Evolutionary conservation across 2,329 filamentous ascomycete species (phyloP).

Genomic region (Hypoxylon sp.): DNA sequence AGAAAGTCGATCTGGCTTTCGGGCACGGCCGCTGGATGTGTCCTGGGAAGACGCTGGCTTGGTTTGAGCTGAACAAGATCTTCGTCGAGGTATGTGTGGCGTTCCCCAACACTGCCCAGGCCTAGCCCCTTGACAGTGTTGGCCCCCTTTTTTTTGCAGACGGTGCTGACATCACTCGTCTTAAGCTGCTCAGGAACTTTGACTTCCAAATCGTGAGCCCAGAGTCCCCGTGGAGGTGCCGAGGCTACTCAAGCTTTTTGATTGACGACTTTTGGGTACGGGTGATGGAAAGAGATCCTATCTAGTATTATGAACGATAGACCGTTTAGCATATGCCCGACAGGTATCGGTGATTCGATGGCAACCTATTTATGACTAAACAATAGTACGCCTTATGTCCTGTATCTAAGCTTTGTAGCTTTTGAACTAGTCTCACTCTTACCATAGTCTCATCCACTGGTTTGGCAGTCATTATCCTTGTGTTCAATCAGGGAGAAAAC

Average conservation of each 20-base stretch:
- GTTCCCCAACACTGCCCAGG: neutral
- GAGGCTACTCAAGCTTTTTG: slow-evolving; percentile 34
- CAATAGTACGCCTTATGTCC: too few species aligned
- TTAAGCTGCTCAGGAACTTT: slow-evolving; percentile 35
- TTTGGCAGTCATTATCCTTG: too few species aligned
- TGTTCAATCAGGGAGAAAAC: too few species aligned
- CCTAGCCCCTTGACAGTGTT: neutral
- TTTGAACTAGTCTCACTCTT: too few species aligned
- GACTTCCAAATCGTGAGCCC: slow-evolving; percentile 40
- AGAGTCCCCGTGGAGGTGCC: slow-evolving; percentile 32
- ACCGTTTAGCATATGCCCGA: too few species aligned
- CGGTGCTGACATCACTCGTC: slow-evolving; percentile 1
- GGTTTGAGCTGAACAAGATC: slow-evolving; percentile 40
- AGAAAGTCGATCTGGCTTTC: slow-evolving; percentile 38
- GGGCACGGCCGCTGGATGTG: slow-evolving; percentile 40
- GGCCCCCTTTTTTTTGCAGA: too few species aligned
- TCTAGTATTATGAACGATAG: neutral
- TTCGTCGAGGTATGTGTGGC: slow-evolving; percentile 26
- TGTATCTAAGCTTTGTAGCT: too few species aligned
- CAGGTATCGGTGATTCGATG: too few species aligned
- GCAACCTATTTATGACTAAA: too few species aligned
- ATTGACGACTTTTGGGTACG: slow-evolving; percentile 38
- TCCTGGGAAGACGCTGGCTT: slow-evolving; percentile 38
- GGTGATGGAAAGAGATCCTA: slow-evolving; percentile 16
- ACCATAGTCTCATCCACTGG: too few species aligned